Base-by-base conservation (phyloP, 2,329 filamentous ascomycete genomes). In the Aureobasidium sp. region DNA sequence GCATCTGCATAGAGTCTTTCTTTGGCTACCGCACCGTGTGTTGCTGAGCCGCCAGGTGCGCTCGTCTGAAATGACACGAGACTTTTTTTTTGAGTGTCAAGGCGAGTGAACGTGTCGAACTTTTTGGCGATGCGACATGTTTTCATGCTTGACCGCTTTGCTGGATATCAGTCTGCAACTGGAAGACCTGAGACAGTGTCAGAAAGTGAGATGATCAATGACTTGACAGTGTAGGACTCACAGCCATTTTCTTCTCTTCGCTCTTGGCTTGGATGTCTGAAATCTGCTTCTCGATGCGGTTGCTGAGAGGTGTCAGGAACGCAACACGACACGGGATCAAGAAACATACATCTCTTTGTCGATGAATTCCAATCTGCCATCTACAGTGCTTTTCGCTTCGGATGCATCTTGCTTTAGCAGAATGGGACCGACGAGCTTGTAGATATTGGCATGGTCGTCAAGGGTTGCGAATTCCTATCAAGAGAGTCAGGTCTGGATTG, bases 361-460 rank as follows among this genome's bases (percentile, higher is more conserved):
- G 60, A 98, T 98, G 65, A 91, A 97, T 60, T 95, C 90, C 47
- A 98, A 70, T 21, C 93, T 83, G 17, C 88, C 88, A 62, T 94
- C 89, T 16, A 98, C 93, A 0, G 90, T 90, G 76, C 88, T 86
- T 59, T 90, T 83, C 0, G 93, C 93, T 68, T 98, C 93, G 1
- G 81, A 74, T 69, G 88, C 90, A 55, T 97, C 93, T 70, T 98
- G 93, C 77, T 97, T 96, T 64, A 98, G 71, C 32, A 98, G 74
- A 6, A 97, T 88, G 0, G 93, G 93, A 0, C 93, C 93, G 41
- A 95, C 83, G 37, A 96, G 81, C 72, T 97, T 98, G 80, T 95
- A 98, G 69, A 98, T 95, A 59, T 83, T 88, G 64, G 94, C 86
- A 61, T 85, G 86, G 32, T 90, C 85, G 62, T 84, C 80, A 55